Percentiles rank a stretch among this genome's conserved stretches.
phyloP scores from a whole-genome alignment of 2,329 filamentous ascomycete genomes.

The Fusarium sp. region DNA sequence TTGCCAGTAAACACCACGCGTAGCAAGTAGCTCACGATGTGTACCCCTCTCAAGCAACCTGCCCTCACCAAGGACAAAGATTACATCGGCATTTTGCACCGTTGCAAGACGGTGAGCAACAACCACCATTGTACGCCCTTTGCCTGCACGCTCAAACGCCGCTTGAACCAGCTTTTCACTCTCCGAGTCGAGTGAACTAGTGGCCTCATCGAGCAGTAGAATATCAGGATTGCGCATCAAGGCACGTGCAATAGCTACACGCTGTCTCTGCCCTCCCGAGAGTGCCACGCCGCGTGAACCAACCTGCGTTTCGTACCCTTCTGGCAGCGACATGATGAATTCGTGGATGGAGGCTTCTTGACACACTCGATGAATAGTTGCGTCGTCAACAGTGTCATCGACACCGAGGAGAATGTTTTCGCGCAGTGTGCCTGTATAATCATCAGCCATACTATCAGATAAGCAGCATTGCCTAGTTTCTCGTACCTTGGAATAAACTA shows the following conservation, averaged over 20 bases:
- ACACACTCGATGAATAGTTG: slow-evolving; percentile 66
- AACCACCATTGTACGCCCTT: slow-evolving; percentile 76
- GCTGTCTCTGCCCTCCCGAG: slow-evolving; percentile 79
- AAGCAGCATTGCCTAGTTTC: too few relatives aligned
- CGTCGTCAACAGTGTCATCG: slow-evolving; percentile 66
- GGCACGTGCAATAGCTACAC: slow-evolving; percentile 77
- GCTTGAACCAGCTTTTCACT: slow-evolving; percentile 73
- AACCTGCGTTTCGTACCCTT: slow-evolving; percentile 77
- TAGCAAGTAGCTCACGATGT: background rate
- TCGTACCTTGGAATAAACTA: slow-evolving; percentile 75
- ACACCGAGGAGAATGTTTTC: slow-evolving; percentile 80
- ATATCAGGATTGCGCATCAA: slow-evolving; percentile 75
- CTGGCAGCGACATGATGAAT: slow-evolving; percentile 76
- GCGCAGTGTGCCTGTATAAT: slow-evolving; percentile 47
- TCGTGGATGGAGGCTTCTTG: slow-evolving; percentile 78
- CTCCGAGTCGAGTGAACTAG: slow-evolving; percentile 76
- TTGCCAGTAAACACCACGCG: slow-evolving; percentile 19
- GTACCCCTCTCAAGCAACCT: slow-evolving; percentile 17
- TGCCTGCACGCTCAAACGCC: slow-evolving; percentile 75
- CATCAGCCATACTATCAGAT: slow-evolving; percentile 55
- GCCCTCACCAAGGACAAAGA: slow-evolving; percentile 70
- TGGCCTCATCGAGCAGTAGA: slow-evolving; percentile 80
- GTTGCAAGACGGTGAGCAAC: slow-evolving; percentile 84
- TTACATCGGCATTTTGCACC: slow-evolving; percentile 82
- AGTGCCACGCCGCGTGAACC: slow-evolving; percentile 76